These are phyloP conservation scores for Myotisia sp. DNA, from an alignment of 2,329 filamentous ascomycete species.

Conservation along the genomic window DNA sequence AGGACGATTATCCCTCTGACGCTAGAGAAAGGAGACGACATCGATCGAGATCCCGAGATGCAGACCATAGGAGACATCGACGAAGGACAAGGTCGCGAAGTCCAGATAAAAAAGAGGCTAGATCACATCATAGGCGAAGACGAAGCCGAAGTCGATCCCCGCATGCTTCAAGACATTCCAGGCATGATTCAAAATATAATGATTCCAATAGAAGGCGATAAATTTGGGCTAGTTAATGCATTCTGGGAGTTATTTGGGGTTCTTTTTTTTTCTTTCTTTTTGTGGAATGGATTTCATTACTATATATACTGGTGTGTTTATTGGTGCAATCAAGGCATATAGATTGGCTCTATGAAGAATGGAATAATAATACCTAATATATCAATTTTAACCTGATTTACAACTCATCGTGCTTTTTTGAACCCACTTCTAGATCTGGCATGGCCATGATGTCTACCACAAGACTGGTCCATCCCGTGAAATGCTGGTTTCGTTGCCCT, in stretches of 20 bases:
- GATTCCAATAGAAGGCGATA: background rate
- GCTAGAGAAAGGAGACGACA: conserved; percentile 8
- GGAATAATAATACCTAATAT: conserved; percentile 12
- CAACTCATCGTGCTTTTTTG: conserved; percentile 35
- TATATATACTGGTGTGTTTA: too few relatives aligned
- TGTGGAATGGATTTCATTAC: too few relatives aligned
- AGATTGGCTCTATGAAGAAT: too few relatives aligned
- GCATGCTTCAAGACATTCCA: conserved; percentile 14
- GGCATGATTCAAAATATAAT: background rate
- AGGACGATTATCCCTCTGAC: conserved; percentile 16
- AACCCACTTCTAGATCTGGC: conserved; percentile 47
- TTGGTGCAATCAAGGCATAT: too few relatives aligned
- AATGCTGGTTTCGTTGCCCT: conserved; percentile 94
- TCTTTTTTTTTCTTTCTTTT: too few relatives aligned
- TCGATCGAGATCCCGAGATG: conserved; percentile 14
- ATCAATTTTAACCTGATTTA: conserved; percentile 17
- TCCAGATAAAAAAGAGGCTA: conserved; percentile 16
- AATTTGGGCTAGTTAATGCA: too few relatives aligned
- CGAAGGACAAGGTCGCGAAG: conserved; percentile 20
- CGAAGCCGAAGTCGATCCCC: conserved; percentile 9
- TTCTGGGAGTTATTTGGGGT: too few relatives aligned
- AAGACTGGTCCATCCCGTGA: conserved; percentile 97
- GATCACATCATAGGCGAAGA: conserved; percentile 17
- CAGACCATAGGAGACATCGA: conserved; percentile 16
- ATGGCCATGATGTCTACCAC: conserved; percentile 96